phyloP scores from a whole-genome alignment of 306 rosid species.

The Cucurbita moschata region DNA sequence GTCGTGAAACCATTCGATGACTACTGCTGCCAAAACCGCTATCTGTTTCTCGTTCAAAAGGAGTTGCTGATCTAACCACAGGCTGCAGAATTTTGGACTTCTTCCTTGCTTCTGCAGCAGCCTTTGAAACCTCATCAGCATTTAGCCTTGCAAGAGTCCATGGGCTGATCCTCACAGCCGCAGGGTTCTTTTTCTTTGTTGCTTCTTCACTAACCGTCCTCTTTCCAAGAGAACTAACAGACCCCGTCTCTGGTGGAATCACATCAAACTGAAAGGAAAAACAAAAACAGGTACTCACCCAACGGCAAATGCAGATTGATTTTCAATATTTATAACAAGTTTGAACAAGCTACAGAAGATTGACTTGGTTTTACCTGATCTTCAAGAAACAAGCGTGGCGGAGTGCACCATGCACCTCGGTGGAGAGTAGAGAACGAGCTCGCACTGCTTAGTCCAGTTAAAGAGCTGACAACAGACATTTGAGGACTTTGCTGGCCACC shows the following conservation, averaged over 20 bases:
- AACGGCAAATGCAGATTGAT: background rate
- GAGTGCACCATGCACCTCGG: conserved; percentile 96
- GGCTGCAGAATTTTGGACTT: conserved; percentile 90
- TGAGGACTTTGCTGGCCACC: conserved; percentile 94
- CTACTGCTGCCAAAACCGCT: conserved; percentile 59
- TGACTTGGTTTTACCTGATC: conserved; percentile 57
- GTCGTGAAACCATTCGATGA: conserved; percentile 43
- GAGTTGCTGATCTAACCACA: conserved; percentile 37
- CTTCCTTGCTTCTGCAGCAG: conserved; percentile 95
- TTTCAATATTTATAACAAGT: background rate
- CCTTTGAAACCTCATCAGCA: conserved; percentile 85
- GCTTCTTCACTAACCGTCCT: conserved; percentile 41
- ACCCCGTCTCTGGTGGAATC: conserved; percentile 84
- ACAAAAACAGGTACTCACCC: background rate
- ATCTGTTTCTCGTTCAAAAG: conserved; percentile 43
- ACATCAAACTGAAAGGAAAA: conserved; percentile 61
- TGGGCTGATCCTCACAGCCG: conserved; percentile 85
- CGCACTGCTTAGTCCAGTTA: conserved; percentile 92
- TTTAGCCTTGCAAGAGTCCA: conserved; percentile 91
- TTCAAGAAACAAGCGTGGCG: conserved; percentile 82
- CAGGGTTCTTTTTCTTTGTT: conserved; percentile 53
- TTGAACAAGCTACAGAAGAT: background rate
- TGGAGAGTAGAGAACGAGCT: conserved; percentile 84
- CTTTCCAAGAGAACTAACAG: conserved; percentile 69
- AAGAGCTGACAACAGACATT: conserved; percentile 94